Percentiles rank a stretch among this genome's conserved stretches.
Conservation (phyloP, 2,329 filamentous ascomycete genomes). For the Paraphoma sp. region DNA sequence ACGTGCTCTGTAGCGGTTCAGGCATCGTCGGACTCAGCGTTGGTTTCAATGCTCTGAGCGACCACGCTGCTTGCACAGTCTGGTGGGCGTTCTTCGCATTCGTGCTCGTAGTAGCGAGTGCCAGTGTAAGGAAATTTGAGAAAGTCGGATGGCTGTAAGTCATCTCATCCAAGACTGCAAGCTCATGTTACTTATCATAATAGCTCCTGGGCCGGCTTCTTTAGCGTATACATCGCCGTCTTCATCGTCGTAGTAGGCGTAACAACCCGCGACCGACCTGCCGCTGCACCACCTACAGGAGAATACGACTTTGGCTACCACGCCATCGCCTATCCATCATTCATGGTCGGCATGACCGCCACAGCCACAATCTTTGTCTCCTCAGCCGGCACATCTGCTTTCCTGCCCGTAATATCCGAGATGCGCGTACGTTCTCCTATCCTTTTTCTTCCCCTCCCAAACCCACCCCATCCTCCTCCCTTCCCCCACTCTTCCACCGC, state of each 20-base stretch:
- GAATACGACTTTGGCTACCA: conserved; percentile 65
- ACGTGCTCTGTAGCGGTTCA: conserved; percentile 61
- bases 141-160: conserved; percentile 61
- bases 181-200: not conserved
- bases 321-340: conserved; percentile 62
- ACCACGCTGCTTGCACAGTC: conserved; percentile 65
- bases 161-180: not conserved
- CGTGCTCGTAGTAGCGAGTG: conserved; percentile 55
- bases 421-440: conserved; percentile 53
- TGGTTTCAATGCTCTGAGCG: conserved; percentile 65
- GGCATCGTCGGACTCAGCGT: conserved; percentile 66
- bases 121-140: conserved; percentile 64
- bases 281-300: conserved; percentile 64
- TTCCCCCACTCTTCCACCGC: not conserved
- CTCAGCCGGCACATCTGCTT: conserved; percentile 64
- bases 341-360: conserved; percentile 64
- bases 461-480: too few relatives aligned
- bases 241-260: conserved; percentile 65
- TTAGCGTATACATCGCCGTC: conserved; percentile 63
- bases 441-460: too few relatives aligned
- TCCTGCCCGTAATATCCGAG: conserved; percentile 69
- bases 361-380: conserved; percentile 64
- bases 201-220: conserved; percentile 63
- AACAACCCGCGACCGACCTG: conserved; percentile 60
- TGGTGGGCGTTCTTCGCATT: conserved; percentile 64